phyloP scores from a whole-genome alignment of 371 early-diverging fungal species.

The Mortierella sp. region DNA sequence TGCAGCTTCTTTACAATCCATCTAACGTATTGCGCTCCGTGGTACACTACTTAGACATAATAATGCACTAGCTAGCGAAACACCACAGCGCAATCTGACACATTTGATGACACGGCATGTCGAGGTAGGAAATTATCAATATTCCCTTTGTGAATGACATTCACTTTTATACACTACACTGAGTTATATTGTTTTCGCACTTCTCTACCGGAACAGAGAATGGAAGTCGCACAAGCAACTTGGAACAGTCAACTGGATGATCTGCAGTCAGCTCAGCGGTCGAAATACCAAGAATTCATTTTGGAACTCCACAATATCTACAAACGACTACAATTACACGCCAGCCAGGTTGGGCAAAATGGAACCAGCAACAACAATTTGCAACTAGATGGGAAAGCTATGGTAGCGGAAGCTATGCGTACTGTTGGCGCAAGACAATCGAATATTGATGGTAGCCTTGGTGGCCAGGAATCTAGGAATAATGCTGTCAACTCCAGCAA shows the following conservation, averaged over 20 bases:
- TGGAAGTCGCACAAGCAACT: constrained; percentile 72
- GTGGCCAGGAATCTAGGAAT: not conserved
- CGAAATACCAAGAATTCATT: constrained; percentile 80
- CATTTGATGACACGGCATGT: constrained; percentile 66
- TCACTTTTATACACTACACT: not conserved
- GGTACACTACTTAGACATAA: constrained; percentile 28
- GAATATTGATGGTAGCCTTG: constrained; percentile 11
- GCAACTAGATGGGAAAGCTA: constrained; percentile 64
- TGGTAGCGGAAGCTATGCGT: constrained; percentile 60
- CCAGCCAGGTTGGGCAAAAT: not conserved
- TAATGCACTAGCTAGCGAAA: constrained; percentile 30
- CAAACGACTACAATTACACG: constrained; percentile 53
- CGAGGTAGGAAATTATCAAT: constrained; percentile 55
- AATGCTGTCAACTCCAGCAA: not conserved
- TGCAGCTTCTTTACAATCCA: not conserved
- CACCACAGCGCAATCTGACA: constrained; percentile 54
- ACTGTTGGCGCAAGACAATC: constrained; percentile 34
- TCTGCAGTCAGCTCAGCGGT: constrained; percentile 68
- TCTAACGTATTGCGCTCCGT: not conserved
- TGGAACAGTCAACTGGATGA: constrained; percentile 73
- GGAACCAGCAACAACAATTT: not conserved
- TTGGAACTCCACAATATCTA: constrained; percentile 71
- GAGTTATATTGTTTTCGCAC: not conserved
- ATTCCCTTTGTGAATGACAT: not conserved
- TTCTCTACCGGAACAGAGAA: constrained; percentile 55